Base-by-base conservation (phyloP, 176 grass and related monocot genomes). In the Oryza glaberrima region DNA sequence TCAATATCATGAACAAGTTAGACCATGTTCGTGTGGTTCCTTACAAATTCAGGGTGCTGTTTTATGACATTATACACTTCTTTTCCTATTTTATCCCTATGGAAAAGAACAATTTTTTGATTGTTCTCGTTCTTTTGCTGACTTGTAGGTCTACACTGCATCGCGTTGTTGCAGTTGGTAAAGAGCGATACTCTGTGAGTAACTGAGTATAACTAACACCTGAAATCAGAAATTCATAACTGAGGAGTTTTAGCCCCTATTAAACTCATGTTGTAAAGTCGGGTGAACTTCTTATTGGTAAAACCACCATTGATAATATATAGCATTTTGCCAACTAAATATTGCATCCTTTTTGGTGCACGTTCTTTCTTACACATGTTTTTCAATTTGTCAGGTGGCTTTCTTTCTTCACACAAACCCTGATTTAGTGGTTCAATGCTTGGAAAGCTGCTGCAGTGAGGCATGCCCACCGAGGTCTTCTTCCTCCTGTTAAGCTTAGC, bases 181-280 rank as follows among this genome's bases (percentile, higher is more conserved):
- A 79, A 87, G 96, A 95, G 70, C 87, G 96, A 17, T 95, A 95
- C 74, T 98, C 96, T 76, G 93, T 92, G 91, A 94, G 23, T 23
- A 23, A 23, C 23, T 23, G 23, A 23, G 86, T 87, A 19, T 17
- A 19, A 19, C 65, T 73, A 75, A 20, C 35, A 40, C 51, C 19
- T 65, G 4, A 79, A 67, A 36, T 81, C 41, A 85, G 15, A 44
- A 64, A 11, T 69, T 75, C 38, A 5, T 6, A 71, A 12, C 5
- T 48, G 14, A 56, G 51, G 51, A 34, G 60, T 69, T 26, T 67
- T 28, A 69, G 9, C 10, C n/a, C 12, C 3, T 8, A n/a, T 75
- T 11, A 10, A 43, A 41, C 26, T 71, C 17, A 63, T 23, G 60
- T 60, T 70, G 56, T 28, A 47, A 65, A 65, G 52, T 34, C 0